Evolutionary conservation across 495 filamentous ascomycete species (phyloP), one percentile per base, ranked within the genome.

Genomic region (Corynascus novoguineensis): DNA sequence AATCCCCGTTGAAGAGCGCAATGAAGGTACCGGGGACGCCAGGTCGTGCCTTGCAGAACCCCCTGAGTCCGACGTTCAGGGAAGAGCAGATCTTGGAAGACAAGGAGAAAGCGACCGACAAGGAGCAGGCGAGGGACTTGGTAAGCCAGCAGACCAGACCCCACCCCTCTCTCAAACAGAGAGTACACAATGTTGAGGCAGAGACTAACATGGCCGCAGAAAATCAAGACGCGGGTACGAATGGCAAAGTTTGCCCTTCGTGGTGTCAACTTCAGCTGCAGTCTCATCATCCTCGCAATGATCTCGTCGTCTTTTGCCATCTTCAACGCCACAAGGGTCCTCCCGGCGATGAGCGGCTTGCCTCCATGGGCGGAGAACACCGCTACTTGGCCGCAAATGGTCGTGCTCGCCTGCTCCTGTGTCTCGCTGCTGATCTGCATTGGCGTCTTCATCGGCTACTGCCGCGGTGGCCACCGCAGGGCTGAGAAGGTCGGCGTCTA

Each of bases 211-310:
- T 32, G 8, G 32, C 14, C 32, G 37, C 67, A 97, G 92, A 89
- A 87, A 82, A 81, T 95, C 68, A 99, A 99, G 78, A 81, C 86
- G 17, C 85, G 92, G 47, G 90, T 99, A 32, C 86, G 93, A 14
- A 80, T 97, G 65, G 95, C 92, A 57, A 99, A 99, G 77, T 85
- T 97, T 59, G 82, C 95, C 60, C 85, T 99, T 29, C 87, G 93
- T 59, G 84, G 89, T 51, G 86, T 96, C 71, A 97, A 91, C 80
- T 97, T 97, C 73, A 89, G 86, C 72, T 99, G 93, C 78, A 90
- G 87, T 76, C 79, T 96, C 49, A 97, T 99, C 65, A 88, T 99
- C 58, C 80, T 99, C 45, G 76, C 89, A 53, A 88, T 99, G 75
- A 74, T 99, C 47, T 82, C 86, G 4, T 79, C 88, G 17, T 92